Evolutionary conservation across 2,329 filamentous ascomycete species (phyloP).

Genomic region (Penicillium hesseltinei): DNA sequence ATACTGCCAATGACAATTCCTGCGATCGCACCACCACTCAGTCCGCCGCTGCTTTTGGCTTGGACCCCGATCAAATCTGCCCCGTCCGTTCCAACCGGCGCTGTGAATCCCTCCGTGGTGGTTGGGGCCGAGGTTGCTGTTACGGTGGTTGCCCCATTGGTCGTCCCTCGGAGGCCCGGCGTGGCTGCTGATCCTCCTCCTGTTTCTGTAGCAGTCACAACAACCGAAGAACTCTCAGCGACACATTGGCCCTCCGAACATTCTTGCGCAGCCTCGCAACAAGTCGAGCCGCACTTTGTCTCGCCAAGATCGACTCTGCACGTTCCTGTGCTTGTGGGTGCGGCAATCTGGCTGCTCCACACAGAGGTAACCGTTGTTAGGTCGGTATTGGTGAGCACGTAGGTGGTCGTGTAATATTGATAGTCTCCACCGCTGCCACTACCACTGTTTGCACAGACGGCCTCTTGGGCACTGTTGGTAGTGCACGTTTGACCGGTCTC

Average conservation of each 20-base stretch:
- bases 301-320: slow-evolving; percentile 51
- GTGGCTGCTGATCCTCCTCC: slow-evolving; percentile 25
- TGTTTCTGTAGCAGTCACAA: slow-evolving; percentile 34
- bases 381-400: slow-evolving; percentile 52
- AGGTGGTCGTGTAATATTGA: slow-evolving; percentile 58
- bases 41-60: slow-evolving; percentile 32
- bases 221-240: slow-evolving; percentile 41
- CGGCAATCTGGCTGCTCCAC: slow-evolving; percentile 46
- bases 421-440: slow-evolving; percentile 41
- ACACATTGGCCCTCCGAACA: slow-evolving; percentile 45
- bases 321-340: slow-evolving; percentile 28
- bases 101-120: slow-evolving; percentile 46
- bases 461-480: slow-evolving; percentile 51
- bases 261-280: slow-evolving; percentile 46
- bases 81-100: slow-evolving; percentile 46
- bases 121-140: slow-evolving; percentile 43
- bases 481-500: slow-evolving; percentile 46
- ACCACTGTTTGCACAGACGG: slow-evolving; percentile 43
- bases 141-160: slow-evolving; percentile 42
- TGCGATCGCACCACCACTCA: slow-evolving; percentile 52
- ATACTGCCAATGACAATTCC: slow-evolving; percentile 53
- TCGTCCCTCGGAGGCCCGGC: slow-evolving; percentile 46
- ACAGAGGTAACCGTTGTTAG: slow-evolving; percentile 54
- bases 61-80: slow-evolving; percentile 36
- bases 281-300: slow-evolving; percentile 44